phyloP scores from a whole-genome alignment of 2,329 filamentous ascomycete species.

The Aspergillus latus region DNA sequence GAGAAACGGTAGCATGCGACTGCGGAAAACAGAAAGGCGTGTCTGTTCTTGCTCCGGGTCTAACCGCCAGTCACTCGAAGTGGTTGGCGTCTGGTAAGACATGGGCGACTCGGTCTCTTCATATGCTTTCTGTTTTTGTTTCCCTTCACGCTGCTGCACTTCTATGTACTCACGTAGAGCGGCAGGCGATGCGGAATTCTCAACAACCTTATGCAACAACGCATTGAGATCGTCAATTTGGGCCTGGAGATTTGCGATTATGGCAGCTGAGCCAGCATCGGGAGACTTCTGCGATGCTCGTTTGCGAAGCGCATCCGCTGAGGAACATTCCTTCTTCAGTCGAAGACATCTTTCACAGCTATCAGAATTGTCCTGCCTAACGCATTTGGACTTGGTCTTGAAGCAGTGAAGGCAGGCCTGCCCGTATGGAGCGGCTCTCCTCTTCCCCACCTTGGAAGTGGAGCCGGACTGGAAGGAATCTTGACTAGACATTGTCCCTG shows the following conservation, averaged over 20 bases:
- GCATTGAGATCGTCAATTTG: neutral
- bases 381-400: conserved; percentile 8
- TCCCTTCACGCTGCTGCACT: neutral
- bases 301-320: conserved; percentile 3
- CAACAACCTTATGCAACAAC: neutral
- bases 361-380: neutral
- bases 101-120: neutral
- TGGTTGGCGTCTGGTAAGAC: neutral
- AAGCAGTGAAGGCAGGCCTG: conserved; percentile 4
- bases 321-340: conserved; percentile 3
- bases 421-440: neutral
- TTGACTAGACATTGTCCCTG: neutral
- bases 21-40: neutral
- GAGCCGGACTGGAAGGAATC: neutral
- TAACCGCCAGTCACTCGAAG: neutral
- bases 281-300: neutral
- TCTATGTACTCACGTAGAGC: neutral
- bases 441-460: neutral
- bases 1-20: neutral
- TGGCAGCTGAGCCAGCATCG: neutral
- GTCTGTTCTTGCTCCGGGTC: neutral
- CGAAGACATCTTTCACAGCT: neutral
- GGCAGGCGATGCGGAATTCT: neutral
- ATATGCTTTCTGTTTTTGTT: neutral
- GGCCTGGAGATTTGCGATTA: neutral